phyloP scores from a whole-genome alignment of 2,329 filamentous ascomycete species.

The Hymenoscyphus albidus region DNA sequence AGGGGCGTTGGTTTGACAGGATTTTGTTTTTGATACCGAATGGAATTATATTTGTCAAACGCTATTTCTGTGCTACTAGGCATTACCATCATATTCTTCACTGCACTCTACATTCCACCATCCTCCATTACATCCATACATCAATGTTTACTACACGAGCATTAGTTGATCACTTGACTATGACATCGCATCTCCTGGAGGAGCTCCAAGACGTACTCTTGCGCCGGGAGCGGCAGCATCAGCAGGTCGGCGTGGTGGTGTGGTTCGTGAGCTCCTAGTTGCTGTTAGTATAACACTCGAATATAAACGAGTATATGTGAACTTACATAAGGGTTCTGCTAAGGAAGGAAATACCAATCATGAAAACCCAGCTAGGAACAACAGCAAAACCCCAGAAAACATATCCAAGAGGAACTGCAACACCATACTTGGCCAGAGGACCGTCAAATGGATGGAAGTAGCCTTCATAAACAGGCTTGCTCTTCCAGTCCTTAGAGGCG shows the following conservation, averaged over 20 bases:
- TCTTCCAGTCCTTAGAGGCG: constrained; percentile 49
- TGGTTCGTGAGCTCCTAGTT: constrained; percentile 25
- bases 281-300: constrained; percentile 25
- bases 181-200: constrained; percentile 22
- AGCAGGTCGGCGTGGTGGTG: constrained; percentile 17
- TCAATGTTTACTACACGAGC: constrained; percentile 17
- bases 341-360: constrained; percentile 70
- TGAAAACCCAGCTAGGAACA: constrained; percentile 71
- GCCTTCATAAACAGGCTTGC: constrained; percentile 53
- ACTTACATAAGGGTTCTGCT: constrained; percentile 75
- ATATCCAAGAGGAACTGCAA: constrained; percentile 64
- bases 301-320: constrained; percentile 12
- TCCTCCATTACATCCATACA: constrained; percentile 6
- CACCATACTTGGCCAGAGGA: constrained; percentile 55
- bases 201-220: constrained; percentile 27
- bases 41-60: constrained; percentile 28
- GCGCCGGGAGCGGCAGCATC: constrained; percentile 19
- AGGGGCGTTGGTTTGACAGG: constrained; percentile 8
- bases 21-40: constrained; percentile 28
- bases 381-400: constrained; percentile 62
- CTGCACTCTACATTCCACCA: constrained; percentile 6
- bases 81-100: constrained; percentile 12
- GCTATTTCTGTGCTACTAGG: constrained; percentile 21
- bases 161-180: constrained; percentile 17
- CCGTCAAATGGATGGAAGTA: constrained; percentile 76